Evolutionary conservation across 2,329 filamentous ascomycete genomes (phyloP).

Genomic region (Botrytis hyacinthi): DNA sequence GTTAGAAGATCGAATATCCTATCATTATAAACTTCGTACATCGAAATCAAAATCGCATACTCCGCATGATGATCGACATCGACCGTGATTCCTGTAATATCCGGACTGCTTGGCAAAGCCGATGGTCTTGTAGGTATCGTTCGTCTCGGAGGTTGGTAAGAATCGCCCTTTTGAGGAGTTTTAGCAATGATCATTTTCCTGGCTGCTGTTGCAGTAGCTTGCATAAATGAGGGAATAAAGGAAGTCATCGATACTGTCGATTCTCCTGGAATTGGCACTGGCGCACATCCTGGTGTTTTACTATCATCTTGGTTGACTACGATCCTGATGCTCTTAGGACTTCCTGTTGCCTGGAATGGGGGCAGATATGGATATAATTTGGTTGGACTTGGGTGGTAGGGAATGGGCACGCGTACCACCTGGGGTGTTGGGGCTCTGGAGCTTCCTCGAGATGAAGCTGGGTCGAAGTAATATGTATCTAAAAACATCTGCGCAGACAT

Average conservation of each 20-base stretch:
- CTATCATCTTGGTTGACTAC: constrained; percentile 25
- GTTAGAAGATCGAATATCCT: constrained; percentile 92
- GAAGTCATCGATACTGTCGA: constrained; percentile 24
- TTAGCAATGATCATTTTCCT: constrained; percentile 39
- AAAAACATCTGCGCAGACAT: constrained; percentile 73
- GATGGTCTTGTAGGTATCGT: constrained; percentile 67
- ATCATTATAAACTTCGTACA: constrained; percentile 99
- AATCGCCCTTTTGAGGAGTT: constrained; percentile 51
- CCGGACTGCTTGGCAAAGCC: constrained; percentile 69
- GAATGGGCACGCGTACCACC: constrained; percentile 53
- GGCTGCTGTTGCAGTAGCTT: constrained; percentile 35
- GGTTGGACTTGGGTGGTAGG: constrained; percentile 24
- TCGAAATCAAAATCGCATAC: constrained; percentile 86
- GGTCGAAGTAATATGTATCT: constrained; percentile 73
- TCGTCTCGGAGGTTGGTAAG: constrained; percentile 52
- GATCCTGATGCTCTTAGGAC: constrained; percentile 35
- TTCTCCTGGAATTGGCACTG: constrained; percentile 21
- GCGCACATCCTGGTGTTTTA: constrained; percentile 18
- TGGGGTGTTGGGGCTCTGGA: constrained; percentile 70
- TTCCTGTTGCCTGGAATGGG: constrained; percentile 30
- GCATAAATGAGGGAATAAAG: constrained; percentile 36
- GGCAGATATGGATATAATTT: constrained; percentile 29
- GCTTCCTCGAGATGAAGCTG: constrained; percentile 54
- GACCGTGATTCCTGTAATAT: constrained; percentile 68
- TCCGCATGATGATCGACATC: constrained; percentile 67